A percentile compares a stretch with the other conserved stretches of the same genome.
Evolutionary conservation across 2,329 filamentous ascomycete genomes (phyloP).

Genomic region (Colletotrichum musae): DNA sequence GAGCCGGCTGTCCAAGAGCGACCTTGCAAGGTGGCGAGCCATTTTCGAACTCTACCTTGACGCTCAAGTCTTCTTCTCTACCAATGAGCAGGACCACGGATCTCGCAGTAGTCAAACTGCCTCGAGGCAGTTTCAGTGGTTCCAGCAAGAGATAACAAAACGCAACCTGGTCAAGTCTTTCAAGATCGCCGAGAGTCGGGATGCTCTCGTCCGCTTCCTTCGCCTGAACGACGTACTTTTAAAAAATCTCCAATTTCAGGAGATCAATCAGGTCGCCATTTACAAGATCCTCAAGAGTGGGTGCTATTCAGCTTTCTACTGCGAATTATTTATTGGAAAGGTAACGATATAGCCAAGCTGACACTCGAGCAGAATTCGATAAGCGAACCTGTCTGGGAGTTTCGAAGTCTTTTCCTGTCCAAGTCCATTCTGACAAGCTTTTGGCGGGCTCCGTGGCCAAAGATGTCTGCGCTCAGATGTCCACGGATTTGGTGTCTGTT

Average conservation of each 20-base stretch:
- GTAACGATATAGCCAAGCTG: background rate
- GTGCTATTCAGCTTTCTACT: slow-evolving; percentile 44
- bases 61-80: slow-evolving; percentile 86
- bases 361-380: slow-evolving; percentile 78
- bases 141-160: slow-evolving; percentile 76
- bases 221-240: slow-evolving; percentile 82
- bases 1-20: slow-evolving; percentile 72
- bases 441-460: slow-evolving; percentile 79
- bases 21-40: slow-evolving; percentile 82
- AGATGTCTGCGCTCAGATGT: slow-evolving; percentile 82
- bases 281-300: slow-evolving; percentile 88
- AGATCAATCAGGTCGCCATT: slow-evolving; percentile 84
- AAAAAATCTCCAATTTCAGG: slow-evolving; percentile 86
- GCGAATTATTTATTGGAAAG: background rate
- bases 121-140: slow-evolving; percentile 77
- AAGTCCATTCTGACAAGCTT: slow-evolving; percentile 71
- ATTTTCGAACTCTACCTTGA: slow-evolving; percentile 88
- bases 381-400: slow-evolving; percentile 85
- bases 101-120: slow-evolving; percentile 76
- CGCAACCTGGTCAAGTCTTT: slow-evolving; percentile 73
- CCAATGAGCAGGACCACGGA: slow-evolving; percentile 79
- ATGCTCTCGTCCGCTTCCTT: slow-evolving; percentile 78
- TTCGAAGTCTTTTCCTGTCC: slow-evolving; percentile 72
- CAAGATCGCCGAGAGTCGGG: slow-evolving; percentile 75
- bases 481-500: slow-evolving; percentile 77